These are phyloP conservation scores for Malassezia restricta DNA, from an alignment of 1,284 basidiomycete species.

Conservation along the genomic window DNA sequence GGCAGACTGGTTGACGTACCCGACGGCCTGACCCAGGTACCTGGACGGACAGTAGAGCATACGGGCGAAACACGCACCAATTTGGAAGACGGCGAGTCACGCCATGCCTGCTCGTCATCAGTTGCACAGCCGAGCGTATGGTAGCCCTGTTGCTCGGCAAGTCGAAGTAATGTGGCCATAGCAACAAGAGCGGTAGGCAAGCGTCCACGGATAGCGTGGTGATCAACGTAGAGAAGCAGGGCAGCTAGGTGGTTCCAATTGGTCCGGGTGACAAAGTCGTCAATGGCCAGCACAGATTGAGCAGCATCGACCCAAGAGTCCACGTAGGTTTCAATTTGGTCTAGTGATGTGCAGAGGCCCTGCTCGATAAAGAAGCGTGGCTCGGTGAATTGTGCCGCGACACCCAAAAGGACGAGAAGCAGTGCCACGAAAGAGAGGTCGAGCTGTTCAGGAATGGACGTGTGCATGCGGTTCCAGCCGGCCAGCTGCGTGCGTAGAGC, in stretches of 20 bases:
- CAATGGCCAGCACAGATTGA: constrained; percentile 25
- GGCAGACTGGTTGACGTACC: constrained; percentile 20
- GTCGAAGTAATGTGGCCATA: constrained; percentile 9
- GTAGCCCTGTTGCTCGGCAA: constrained; percentile 23
- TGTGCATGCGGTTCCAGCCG: constrained; percentile 29
- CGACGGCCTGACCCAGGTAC: constrained; percentile 11
- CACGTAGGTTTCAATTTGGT: constrained; percentile 22
- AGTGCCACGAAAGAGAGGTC: constrained; percentile 31
- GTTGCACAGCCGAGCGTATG: constrained; percentile 21
- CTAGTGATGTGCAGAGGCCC: constrained; percentile 22
- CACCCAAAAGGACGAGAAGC: constrained; percentile 27
- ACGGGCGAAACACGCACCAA: constrained; percentile 22
- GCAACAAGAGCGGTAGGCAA: constrained; percentile 14
- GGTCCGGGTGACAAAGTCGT: constrained; percentile 25
- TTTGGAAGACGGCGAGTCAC: constrained; percentile 16
- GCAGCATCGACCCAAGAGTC: constrained; percentile 29
- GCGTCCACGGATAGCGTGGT: constrained; percentile 11
- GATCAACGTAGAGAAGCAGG: constrained; percentile 20
- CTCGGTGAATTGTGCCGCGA: constrained; percentile 26
- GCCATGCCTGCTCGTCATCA: constrained; percentile 22
- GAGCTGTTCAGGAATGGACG: constrained; percentile 23
- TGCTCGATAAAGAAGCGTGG: constrained; percentile 28
- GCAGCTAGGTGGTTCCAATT: constrained; percentile 31
- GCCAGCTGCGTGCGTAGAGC: constrained; percentile 32
- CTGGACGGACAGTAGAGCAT: background rate